These are phyloP conservation scores for Brassica incana DNA, from an alignment of 345 rosid genomes.

Conservation along the genomic window DNA sequence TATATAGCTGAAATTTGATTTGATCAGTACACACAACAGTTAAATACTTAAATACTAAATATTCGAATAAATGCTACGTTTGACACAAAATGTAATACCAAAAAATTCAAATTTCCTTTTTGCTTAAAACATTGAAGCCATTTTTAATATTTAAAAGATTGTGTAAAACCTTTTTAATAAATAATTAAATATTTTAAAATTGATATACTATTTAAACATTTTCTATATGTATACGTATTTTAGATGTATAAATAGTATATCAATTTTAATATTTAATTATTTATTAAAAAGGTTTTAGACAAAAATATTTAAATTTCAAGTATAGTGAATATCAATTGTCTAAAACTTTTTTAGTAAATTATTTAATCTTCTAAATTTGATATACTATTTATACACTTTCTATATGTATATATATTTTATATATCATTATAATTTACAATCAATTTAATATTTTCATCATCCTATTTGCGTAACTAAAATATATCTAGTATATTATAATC, in stretches of 20 bases:
- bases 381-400: not conserved
- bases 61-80: not conserved
- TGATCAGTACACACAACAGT: not conserved
- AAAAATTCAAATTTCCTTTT: not conserved
- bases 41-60: not conserved
- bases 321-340: not conserved
- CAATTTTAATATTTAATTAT: too few relatives aligned
- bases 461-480: not conserved
- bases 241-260: too few relatives aligned
- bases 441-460: not conserved
- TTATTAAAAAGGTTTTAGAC: not conserved
- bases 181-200: too few relatives aligned
- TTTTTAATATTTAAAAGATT: too few relatives aligned
- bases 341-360: not conserved
- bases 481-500: not conserved
- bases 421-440: not conserved
- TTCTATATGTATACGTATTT: too few relatives aligned
- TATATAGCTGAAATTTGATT: not conserved
- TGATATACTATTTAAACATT: too few relatives aligned
- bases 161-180: too few relatives aligned
- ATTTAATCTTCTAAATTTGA: not conserved
- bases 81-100: not conserved
- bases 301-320: not conserved
- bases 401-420: not conserved
- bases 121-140: not conserved